phyloP scores from a whole-genome alignment of 176 grass and related monocot genomes.

The Neostapfia colusana region DNA sequence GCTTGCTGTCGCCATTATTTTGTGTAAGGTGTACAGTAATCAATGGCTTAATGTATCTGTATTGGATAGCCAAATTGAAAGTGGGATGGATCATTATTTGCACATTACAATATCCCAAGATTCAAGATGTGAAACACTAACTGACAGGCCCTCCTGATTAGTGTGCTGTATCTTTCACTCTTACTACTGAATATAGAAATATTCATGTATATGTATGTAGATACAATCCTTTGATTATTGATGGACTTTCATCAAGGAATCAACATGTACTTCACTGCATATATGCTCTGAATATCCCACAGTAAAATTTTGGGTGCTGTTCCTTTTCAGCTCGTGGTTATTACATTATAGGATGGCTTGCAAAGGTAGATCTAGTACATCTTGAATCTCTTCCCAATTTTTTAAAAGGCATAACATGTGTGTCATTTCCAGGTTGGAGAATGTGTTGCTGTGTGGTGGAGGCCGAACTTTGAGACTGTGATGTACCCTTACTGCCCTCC shows the following conservation, averaged over 20 bases:
- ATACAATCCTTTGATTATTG: neutral
- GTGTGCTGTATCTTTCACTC: neutral
- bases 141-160: neutral
- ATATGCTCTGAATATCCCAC: neutral
- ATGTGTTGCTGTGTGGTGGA: conserved; percentile 99
- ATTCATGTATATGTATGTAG: conserved; percentile 3
- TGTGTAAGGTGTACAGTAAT: conserved; percentile 20
- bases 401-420: neutral
- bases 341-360: neutral
- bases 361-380: neutral
- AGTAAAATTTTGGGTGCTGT: neutral
- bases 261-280: neutral
- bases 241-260: neutral
- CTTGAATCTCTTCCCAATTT: neutral
- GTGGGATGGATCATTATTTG: conserved; percentile 7
- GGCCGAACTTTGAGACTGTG: conserved; percentile 97
- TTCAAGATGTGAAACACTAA: conserved; percentile 1
- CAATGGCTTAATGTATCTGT: neutral
- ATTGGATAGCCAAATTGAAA: neutral
- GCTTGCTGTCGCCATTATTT: neutral
- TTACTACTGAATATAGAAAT: neutral
- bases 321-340: neutral
- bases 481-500: conserved; percentile 99
- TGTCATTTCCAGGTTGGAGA: conserved; percentile 76
- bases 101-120: neutral